Evolutionary conservation across 2,329 filamentous ascomycete species (phyloP).

Genomic region (Ilyonectria sp.): DNA sequence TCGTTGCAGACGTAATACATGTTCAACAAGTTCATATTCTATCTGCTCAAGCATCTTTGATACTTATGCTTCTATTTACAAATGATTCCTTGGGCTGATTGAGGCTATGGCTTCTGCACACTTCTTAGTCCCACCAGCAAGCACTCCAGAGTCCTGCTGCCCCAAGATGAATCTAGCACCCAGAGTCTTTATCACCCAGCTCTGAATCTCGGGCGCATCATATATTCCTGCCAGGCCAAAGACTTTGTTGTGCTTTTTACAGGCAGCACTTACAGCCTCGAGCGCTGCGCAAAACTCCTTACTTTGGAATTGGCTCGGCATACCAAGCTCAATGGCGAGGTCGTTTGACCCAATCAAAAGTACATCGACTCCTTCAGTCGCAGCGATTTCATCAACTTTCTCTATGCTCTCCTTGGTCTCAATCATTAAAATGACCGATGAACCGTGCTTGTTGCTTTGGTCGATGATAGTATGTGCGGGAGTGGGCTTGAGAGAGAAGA

Average conservation of each 20-base stretch:
- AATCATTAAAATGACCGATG: constrained; percentile 48
- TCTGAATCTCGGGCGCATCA: constrained; percentile 23
- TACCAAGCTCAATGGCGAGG: constrained; percentile 39
- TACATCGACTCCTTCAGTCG: constrained; percentile 49
- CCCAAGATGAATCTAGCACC: constrained; percentile 31
- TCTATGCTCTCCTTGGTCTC: constrained; percentile 44
- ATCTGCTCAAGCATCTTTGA: too few relatives aligned
- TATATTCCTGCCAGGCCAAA: constrained; percentile 36
- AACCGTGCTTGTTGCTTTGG: constrained; percentile 40
- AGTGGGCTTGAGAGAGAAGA: constrained; percentile 39
- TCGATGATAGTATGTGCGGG: constrained; percentile 30
- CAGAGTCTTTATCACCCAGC: constrained; percentile 34
- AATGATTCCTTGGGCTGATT: too few relatives aligned
- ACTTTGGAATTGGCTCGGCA: constrained; percentile 24
- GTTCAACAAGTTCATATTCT: too few relatives aligned
- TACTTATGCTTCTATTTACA: too few relatives aligned
- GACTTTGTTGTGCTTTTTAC: constrained; percentile 27
- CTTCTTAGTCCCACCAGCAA: constrained; percentile 25
- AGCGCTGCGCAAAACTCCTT: constrained; percentile 28
- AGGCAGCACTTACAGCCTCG: constrained; percentile 28
- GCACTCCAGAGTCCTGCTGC: constrained; percentile 31
- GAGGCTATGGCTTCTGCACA: constrained; percentile 1
- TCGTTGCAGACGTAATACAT: background rate
- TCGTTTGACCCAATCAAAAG: constrained; percentile 52
- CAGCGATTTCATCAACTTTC: constrained; percentile 49